Conservation (phyloP, 2,329 filamentous ascomycete genomes). For the Dactylellina parvicollis region DNA sequence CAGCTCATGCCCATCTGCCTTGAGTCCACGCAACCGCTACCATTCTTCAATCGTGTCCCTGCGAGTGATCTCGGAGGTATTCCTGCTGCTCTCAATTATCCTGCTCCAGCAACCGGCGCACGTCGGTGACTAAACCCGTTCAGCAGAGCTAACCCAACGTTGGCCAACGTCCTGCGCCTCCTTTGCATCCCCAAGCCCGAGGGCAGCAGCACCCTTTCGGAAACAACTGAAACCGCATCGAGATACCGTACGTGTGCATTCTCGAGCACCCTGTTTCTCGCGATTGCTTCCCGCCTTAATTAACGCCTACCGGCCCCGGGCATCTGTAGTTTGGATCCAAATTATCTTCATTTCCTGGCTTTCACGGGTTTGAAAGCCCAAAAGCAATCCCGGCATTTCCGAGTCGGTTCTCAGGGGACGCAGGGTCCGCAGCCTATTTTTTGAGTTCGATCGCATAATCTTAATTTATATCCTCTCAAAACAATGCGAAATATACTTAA, state of each 20-base stretch:
- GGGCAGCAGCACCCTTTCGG: slow-evolving; percentile 11
- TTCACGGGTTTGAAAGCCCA: slow-evolving; percentile 36
- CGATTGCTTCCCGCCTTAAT: slow-evolving; percentile 48
- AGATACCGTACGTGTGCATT: slow-evolving; percentile 13
- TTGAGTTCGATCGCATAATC: slow-evolving; percentile 20
- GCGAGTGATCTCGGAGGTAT: slow-evolving; percentile 38
- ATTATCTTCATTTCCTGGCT: slow-evolving; percentile 49
- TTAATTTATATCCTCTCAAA: slow-evolving; percentile 41
- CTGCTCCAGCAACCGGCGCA: slow-evolving; percentile 39
- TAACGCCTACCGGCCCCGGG: slow-evolving; percentile 49
- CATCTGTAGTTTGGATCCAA: slow-evolving; percentile 21
- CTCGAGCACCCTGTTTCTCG: slow-evolving; percentile 23
- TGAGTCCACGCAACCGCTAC: slow-evolving; percentile 16
- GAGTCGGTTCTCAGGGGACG: slow-evolving; percentile 31
- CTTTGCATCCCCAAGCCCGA: slow-evolving; percentile 24
- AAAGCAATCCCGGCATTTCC: slow-evolving; percentile 11
- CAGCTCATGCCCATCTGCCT: neutral
- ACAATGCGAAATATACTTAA: slow-evolving; percentile 54
- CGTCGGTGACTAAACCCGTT: slow-evolving; percentile 52
- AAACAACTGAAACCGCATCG: slow-evolving; percentile 51
- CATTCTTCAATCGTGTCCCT: slow-evolving; percentile 14
- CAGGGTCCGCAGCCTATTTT: slow-evolving; percentile 2
- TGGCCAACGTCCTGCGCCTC: slow-evolving; percentile 40
- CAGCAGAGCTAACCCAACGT: slow-evolving; percentile 18
- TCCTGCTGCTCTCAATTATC: neutral